A percentile compares a stretch with the other conserved stretches of the same genome.
These are phyloP conservation scores for Triticum dicoccoides DNA, from an alignment of 176 grass and related monocot genomes.

Conservation along the genomic window DNA sequence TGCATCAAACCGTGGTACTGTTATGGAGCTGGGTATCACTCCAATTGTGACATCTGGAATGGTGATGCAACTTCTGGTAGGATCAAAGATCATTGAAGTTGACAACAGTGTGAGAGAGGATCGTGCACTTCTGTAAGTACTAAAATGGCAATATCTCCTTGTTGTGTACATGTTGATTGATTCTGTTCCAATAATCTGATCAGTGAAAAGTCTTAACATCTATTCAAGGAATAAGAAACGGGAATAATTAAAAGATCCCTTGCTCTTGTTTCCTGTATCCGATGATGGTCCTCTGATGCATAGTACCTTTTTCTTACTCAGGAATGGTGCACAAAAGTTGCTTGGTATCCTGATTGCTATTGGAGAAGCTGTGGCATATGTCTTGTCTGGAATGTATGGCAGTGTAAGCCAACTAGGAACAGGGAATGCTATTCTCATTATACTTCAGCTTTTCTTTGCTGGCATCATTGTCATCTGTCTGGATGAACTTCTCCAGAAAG, in stretches of 20 bases:
- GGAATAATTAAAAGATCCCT: neutral
- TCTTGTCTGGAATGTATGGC: constrained; percentile 93
- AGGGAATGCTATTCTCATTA: constrained; percentile 95
- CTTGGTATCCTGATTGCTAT: constrained; percentile 89
- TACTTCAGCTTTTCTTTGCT: constrained; percentile 98
- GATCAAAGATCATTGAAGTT: constrained; percentile 95
- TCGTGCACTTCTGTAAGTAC: constrained; percentile 79
- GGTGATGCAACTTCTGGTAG: constrained; percentile 95
- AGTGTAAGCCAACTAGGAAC: constrained; percentile 85
- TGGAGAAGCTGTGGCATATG: constrained; percentile 94
- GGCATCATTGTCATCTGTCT: constrained; percentile 96
- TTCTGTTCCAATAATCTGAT: neutral
- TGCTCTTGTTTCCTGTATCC: neutral
- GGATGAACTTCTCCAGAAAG: constrained; percentile 98
- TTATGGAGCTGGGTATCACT: constrained; percentile 99
- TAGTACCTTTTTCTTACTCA: constrained; percentile 25
- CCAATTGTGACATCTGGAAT: constrained; percentile 93
- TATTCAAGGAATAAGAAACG: neutral
- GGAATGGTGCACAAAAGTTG: constrained; percentile 89
- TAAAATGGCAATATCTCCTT: neutral
- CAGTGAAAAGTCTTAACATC: neutral
- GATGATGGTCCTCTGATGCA: constrained; percentile 1
- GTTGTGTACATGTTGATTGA: neutral
- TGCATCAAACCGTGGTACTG: constrained; percentile 86
- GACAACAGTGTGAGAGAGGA: constrained; percentile 98